phyloP scores from a whole-genome alignment of 2,329 filamentous ascomycete species.

The Arthrobotrys sinensis region DNA sequence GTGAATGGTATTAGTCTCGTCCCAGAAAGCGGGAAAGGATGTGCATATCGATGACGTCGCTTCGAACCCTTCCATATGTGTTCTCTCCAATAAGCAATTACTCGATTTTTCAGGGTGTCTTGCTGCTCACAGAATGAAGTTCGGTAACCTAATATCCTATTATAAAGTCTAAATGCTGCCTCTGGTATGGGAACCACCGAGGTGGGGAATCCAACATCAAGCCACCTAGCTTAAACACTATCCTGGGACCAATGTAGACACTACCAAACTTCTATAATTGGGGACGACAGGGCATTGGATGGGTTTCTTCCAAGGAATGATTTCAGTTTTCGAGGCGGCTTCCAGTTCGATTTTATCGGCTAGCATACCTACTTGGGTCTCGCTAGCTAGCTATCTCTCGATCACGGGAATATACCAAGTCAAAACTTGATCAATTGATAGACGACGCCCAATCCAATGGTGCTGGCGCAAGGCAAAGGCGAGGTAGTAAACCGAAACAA shows the following conservation, averaged over 20 bases:
- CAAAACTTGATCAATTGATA: constrained; percentile 14
- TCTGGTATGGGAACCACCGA: constrained; percentile 10
- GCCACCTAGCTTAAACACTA: constrained; percentile 22
- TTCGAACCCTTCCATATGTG: constrained; percentile 32
- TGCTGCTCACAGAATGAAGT: constrained; percentile 6
- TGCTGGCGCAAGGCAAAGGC: constrained; percentile 10
- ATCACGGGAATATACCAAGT: constrained; percentile 45
- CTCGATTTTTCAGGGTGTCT: constrained; percentile 2
- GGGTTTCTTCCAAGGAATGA: constrained; percentile 22
- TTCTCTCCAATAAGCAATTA: constrained; percentile 55
- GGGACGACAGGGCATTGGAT: not conserved
- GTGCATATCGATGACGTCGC: constrained; percentile 48
- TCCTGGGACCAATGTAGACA: constrained; percentile 12
- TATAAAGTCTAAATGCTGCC: constrained; percentile 20
- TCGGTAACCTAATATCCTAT: constrained; percentile 21
- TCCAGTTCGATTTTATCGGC: constrained; percentile 12
- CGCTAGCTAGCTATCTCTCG: constrained; percentile 29
- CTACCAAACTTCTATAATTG: constrained; percentile 31
- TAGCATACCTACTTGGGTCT: constrained; percentile 17
- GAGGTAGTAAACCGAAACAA: constrained; percentile 26
- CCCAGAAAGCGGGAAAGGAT: constrained; percentile 44
- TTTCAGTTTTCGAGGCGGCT: constrained; percentile 9
- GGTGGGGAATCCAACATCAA: constrained; percentile 28
- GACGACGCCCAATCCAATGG: constrained; percentile 12
- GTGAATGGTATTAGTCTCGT: constrained; percentile 23